phyloP scores from a whole-genome alignment of 106 monocot species.

The Dendrobium officinale region DNA sequence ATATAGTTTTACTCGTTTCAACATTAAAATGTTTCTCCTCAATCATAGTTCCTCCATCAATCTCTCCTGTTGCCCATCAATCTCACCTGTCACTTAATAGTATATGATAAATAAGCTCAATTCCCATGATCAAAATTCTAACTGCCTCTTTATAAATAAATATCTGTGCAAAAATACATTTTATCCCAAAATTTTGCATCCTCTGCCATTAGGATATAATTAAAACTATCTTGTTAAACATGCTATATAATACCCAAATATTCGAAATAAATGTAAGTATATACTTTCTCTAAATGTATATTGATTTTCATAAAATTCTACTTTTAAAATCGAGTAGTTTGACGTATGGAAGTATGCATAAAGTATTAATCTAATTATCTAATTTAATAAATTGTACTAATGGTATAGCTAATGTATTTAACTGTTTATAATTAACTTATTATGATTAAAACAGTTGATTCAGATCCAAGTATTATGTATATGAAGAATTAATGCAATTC shows the following conservation, averaged over 20 bases:
- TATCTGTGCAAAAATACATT: background rate
- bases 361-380: no score
- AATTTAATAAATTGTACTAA: no score
- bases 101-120: background rate
- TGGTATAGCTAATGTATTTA: no score
- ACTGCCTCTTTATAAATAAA: background rate
- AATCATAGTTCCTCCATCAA: conserved; percentile 1
- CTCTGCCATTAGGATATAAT: background rate
- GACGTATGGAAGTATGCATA: no score
- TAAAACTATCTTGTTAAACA: background rate
- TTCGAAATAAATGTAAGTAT: no score
- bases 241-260: background rate
- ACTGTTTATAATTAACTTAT: no score
- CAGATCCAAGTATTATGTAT: no score
- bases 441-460: no score
- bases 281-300: no score
- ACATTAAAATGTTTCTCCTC: background rate
- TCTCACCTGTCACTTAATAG: background rate
- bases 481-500: no score
- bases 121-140: background rate
- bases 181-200: background rate
- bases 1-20: background rate
- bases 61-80: background rate
- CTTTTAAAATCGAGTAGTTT: no score
- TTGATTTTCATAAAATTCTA: no score